A percentile compares a stretch with the other conserved stretches of the same genome.
Evolutionary conservation across 164 flowering plant genomes (phyloP).

Genomic region (Cinnamomum chago): DNA sequence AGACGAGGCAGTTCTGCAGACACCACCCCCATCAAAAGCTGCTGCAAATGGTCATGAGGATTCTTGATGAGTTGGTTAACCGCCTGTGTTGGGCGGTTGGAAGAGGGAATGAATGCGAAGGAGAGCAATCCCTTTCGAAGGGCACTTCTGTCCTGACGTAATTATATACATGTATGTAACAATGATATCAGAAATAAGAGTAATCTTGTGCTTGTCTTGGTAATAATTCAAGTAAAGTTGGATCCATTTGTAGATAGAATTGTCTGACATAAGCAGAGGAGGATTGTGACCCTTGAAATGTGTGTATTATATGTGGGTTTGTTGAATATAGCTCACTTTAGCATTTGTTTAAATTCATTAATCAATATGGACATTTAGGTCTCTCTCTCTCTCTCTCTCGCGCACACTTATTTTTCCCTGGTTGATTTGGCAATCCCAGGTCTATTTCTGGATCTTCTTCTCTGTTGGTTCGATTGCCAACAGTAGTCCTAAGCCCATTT

Average conservation of each 20-base stretch:
- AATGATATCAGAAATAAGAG: conserved; percentile 1
- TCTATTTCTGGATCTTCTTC: no score
- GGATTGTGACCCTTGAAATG: not conserved
- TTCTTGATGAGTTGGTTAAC: conserved; percentile 6
- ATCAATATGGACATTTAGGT: not conserved
- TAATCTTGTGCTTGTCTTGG: not conserved
- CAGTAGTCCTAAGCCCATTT: no score
- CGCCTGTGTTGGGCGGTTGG: not conserved
- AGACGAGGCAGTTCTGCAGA: not conserved
- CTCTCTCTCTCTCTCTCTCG: no score
- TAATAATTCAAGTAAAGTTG: no score
- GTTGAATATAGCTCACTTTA: not conserved
- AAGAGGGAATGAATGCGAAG: conserved; percentile 7
- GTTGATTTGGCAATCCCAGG: no score
- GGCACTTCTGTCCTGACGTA: not conserved
- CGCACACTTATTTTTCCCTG: no score
- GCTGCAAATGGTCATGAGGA: conserved; percentile 15
- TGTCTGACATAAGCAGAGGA: not conserved
- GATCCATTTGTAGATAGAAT: no score
- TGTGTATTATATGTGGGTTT: not conserved
- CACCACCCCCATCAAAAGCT: not conserved
- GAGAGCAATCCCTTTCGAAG: not conserved
- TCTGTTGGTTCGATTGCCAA: no score
- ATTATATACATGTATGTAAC: conserved; percentile 2
- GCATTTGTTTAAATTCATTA: not conserved